Conservation (phyloP, 805 yeast species). For the Diddensiella transvaalensis region DNA sequence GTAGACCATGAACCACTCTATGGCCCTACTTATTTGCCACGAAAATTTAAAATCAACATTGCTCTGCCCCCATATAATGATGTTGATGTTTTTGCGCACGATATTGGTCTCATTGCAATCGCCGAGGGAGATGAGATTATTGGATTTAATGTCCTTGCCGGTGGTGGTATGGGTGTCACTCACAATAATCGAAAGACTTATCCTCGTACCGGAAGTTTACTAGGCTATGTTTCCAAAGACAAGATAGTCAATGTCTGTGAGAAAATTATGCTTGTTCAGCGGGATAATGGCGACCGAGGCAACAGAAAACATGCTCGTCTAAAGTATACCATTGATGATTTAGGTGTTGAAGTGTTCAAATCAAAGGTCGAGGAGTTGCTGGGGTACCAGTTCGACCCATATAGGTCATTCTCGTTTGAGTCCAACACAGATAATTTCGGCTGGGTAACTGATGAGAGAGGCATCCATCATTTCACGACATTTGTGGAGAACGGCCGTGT, state of each 20-base stretch:
- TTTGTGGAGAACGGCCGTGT: conserved; percentile 96
- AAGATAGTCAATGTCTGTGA: conserved; percentile 78
- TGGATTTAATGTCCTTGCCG: conserved; percentile 87
- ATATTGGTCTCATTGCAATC: conserved; percentile 88
- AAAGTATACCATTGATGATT: conserved; percentile 92
- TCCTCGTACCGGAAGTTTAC: conserved; percentile 87
- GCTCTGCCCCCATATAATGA: conserved; percentile 96
- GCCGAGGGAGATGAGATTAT: conserved; percentile 57
- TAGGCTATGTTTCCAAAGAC: conserved; percentile 70
- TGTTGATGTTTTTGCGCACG: conserved; percentile 95
- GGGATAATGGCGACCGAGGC: conserved; percentile 91
- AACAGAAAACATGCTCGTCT: conserved; percentile 97
- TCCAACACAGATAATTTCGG: conserved; percentile 91
- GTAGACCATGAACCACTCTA: conserved; percentile 82
- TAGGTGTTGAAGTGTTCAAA: conserved; percentile 84
- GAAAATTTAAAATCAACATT: conserved; percentile 92
- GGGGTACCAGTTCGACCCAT: conserved; percentile 70
- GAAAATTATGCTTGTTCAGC: conserved; percentile 87
- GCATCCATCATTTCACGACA: conserved; percentile 84
- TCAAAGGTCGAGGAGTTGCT: conserved; percentile 75
- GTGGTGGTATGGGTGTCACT: conserved; percentile 99
- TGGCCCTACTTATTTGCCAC: conserved; percentile 82
- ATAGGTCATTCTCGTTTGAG: conserved; percentile 69
- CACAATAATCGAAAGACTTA: conserved; percentile 96
- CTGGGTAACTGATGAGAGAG: conserved; percentile 78